A percentile compares a stretch with the other conserved stretches of the same genome.
Conservation (phyloP, 1,284 basidiomycete genomes). For the Austroboletus niveus region DNA sequence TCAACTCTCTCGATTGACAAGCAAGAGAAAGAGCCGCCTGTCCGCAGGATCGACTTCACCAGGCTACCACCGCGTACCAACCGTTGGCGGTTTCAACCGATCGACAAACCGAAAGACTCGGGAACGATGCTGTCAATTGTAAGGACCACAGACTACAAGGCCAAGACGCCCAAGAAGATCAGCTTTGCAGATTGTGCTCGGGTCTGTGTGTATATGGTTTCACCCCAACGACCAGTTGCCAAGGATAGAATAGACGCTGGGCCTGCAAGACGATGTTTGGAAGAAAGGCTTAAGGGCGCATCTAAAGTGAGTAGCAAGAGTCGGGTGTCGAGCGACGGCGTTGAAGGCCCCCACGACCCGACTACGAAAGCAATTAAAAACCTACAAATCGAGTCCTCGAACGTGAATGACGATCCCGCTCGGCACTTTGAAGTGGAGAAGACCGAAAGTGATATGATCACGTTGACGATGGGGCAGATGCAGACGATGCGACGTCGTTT, state of each 20-base stretch:
- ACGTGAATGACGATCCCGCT: background rate
- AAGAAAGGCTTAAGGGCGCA: background rate
- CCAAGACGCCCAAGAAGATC: constrained; percentile 30
- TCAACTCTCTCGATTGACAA: background rate
- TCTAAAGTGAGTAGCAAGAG: background rate
- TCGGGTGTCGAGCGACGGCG: background rate
- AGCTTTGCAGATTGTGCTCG: constrained; percentile 28
- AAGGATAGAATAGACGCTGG: background rate
- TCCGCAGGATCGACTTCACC: constrained; percentile 32
- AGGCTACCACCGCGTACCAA: constrained; percentile 12
- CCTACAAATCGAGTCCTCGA: background rate
- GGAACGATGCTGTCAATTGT: constrained; percentile 8
- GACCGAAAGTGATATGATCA: constrained; percentile 8
- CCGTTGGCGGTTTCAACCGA: constrained; percentile 12
- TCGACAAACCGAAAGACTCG: background rate
- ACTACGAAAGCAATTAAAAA: constrained; percentile 1
- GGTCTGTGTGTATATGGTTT: constrained; percentile 23
- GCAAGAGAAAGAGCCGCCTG: constrained; percentile 1
- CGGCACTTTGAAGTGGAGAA: background rate
- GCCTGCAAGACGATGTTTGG: background rate
- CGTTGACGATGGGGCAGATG: constrained; percentile 21
- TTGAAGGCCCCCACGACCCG: background rate
- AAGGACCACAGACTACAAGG: constrained; percentile 5
- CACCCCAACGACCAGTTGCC: constrained; percentile 11
- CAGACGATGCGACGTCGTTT: constrained; percentile 15